Base-by-base conservation (phyloP, 257 asterid genomes). In the Lithospermum erythrorhizon region DNA sequence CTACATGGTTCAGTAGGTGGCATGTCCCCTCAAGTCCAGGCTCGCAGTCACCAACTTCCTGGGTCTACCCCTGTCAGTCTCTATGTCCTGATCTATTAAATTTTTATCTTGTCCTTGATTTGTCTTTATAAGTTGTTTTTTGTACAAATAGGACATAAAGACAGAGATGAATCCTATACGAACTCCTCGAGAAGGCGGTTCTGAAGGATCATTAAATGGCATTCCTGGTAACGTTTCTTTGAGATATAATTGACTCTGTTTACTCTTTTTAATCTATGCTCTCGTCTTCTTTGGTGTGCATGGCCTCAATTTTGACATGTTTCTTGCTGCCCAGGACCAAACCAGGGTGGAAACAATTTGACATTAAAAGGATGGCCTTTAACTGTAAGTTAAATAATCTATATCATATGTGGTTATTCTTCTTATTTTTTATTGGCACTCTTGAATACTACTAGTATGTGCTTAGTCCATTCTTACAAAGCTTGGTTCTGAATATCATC, bases 331-430 rank as follows among this genome's bases (percentile, higher is more conserved):
- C 29, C 69, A 89, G 99, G 99, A 63, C 78, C 99, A 74, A 89
- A 85, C 83, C 97, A 89, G 78, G 87, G 91, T 61, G 87, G 95
- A 65, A 87, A 83, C 89, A 93, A 83, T 72, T 74, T 93, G 87
- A 93, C 99, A 45, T 65, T 93, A 89, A 93, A 89, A 74, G 99
- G 99, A 64, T 89, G 99, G 96, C 99, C 99, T 24, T 80, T 93
- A 63, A 87, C 99, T 52, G 99, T 93, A 76, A 83, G 99, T 83
- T 41, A 59, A 54, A 70, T 41, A 59, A 16, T 48, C 17, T 14
- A 24, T 37, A 27, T 18, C 57, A 55, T 22, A 49, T 59, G 18
- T n/a, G 65, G 55, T 64, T 57, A 21, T 11, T 32, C 24, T 19
- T 18, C 17, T n/a, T 13, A 4, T 17, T 16, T 51, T 21, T 16